Conservation (phyloP, 495 filamentous ascomycete genomes). For the Neurospora sp. region DNA sequence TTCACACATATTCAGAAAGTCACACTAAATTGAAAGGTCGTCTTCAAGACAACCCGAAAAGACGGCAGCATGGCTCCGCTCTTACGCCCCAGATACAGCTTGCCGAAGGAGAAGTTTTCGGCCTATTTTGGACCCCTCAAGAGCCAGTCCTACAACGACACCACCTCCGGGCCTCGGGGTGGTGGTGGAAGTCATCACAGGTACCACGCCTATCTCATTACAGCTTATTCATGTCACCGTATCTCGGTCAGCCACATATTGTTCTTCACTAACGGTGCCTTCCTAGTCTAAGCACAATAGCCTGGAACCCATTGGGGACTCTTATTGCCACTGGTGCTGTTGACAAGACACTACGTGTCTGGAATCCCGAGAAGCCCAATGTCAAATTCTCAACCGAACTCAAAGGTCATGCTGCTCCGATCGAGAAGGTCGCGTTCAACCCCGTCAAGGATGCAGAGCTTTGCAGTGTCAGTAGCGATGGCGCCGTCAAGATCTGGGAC, state of each 20-base stretch:
- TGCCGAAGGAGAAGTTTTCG: constrained; percentile 55
- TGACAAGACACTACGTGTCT: constrained; percentile 72
- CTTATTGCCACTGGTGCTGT: constrained; percentile 78
- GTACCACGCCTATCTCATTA: not conserved
- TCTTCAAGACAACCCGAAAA: not conserved
- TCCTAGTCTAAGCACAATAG: constrained; percentile 53
- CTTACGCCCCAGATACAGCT: constrained; percentile 37
- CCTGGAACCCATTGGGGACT: constrained; percentile 82
- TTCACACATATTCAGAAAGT: not conserved
- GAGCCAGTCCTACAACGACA: constrained; percentile 54
- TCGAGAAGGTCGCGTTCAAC: constrained; percentile 87
- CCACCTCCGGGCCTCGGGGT: constrained; percentile 24
- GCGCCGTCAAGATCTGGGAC: constrained; percentile 87
- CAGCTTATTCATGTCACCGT: not conserved
- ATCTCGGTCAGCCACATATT: not conserved
- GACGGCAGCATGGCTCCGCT: constrained; percentile 40
- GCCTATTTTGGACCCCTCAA: constrained; percentile 46
- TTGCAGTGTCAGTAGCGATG: constrained; percentile 76
- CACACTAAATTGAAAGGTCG: not conserved
- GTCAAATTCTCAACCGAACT: constrained; percentile 78
- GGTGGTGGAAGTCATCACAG: constrained; percentile 8
- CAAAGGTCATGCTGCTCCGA: constrained; percentile 61
- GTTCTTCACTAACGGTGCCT: not conserved
- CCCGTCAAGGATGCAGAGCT: constrained; percentile 81
- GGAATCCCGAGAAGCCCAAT: constrained; percentile 82